These are phyloP conservation scores for Asterophora parasitica DNA, from an alignment of 768 basidiomycete species.

Conservation along the genomic window DNA sequence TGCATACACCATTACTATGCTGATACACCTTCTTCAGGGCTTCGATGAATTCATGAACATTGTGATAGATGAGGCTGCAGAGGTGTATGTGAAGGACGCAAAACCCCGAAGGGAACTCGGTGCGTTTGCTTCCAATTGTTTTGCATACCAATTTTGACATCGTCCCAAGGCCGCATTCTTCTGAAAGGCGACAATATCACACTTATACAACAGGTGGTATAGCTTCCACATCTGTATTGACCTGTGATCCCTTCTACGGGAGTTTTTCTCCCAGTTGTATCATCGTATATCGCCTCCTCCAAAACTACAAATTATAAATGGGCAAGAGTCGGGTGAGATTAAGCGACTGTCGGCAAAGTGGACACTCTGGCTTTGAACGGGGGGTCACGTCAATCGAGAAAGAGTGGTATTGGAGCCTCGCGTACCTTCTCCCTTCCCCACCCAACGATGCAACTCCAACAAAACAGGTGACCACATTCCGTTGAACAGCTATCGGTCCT, in stretches of 20 bases:
- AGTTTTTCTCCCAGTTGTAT: conserved; percentile 9
- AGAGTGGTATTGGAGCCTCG: background rate
- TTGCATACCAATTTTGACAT: background rate
- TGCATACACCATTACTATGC: background rate
- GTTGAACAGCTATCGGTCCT: conserved; percentile 78
- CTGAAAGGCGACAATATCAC: conserved; percentile 99
- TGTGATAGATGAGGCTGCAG: conserved; percentile 88
- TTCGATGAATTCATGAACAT: conserved; percentile 99
- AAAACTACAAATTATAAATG: conserved; percentile 72
- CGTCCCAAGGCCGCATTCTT: conserved; percentile 76
- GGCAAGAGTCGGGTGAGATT: conserved; percentile 67
- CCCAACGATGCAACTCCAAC: conserved; percentile 84
- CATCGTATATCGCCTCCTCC: conserved; percentile 6
- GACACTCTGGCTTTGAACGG: conserved; percentile 67
- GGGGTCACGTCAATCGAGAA: conserved; percentile 5
- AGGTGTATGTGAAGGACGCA: conserved; percentile 86
- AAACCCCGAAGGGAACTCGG: conserved; percentile 84
- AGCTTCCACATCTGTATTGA: conserved; percentile 13
- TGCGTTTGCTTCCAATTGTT: conserved; percentile 30
- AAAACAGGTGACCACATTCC: conserved; percentile 87
- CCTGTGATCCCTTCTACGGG: conserved; percentile 7
- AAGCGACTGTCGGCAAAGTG: conserved; percentile 76
- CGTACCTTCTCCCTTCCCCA: conserved; percentile 86
- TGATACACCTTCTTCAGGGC: conserved; percentile 50
- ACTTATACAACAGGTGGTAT: conserved; percentile 74